phyloP scores from a whole-genome alignment of 2,329 filamentous ascomycete genomes.

The Epicoccum nigrum region DNA sequence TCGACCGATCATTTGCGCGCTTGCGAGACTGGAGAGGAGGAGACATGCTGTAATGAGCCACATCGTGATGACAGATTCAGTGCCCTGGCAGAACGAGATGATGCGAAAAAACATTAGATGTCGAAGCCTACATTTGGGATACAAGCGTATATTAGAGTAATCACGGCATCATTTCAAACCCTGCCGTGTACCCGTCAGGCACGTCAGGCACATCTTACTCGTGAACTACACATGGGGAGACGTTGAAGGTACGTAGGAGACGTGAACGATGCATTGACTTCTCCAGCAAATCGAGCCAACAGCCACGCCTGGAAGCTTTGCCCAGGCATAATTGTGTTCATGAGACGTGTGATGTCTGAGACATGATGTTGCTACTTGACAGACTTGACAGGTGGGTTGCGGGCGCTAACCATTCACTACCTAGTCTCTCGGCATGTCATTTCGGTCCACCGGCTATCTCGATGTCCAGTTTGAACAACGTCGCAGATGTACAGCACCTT shows the following conservation, averaged over 20 bases:
- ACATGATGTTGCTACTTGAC: neutral
- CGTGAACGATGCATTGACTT: neutral
- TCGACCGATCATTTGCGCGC: slow-evolving; percentile 38
- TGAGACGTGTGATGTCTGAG: slow-evolving; percentile 29
- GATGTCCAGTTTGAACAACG: too few species aligned
- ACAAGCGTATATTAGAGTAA: slow-evolving; percentile 27
- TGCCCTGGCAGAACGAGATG: slow-evolving; percentile 1
- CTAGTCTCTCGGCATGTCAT: neutral
- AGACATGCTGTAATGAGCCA: slow-evolving; percentile 26
- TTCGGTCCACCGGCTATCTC: too few species aligned
- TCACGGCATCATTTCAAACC: slow-evolving; percentile 14
- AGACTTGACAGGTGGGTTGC: neutral
- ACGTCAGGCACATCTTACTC: neutral
- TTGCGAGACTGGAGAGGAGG: slow-evolving; percentile 25
- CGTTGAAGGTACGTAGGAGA: neutral
- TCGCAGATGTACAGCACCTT: too few species aligned
- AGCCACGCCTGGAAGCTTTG: neutral
- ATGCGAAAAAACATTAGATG: neutral
- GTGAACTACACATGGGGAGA: neutral
- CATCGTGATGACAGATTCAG: slow-evolving; percentile 17
- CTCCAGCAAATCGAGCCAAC: neutral
- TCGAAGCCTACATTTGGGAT: slow-evolving; percentile 34
- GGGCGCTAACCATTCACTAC: neutral
- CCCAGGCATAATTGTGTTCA: neutral
- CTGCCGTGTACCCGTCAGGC: slow-evolving; percentile 6